Percentiles rank a stretch among this genome's conserved stretches.
Evolutionary conservation across 305 asterid genomes (phyloP).

Genomic region (Stenogyne calaminthoides): DNA sequence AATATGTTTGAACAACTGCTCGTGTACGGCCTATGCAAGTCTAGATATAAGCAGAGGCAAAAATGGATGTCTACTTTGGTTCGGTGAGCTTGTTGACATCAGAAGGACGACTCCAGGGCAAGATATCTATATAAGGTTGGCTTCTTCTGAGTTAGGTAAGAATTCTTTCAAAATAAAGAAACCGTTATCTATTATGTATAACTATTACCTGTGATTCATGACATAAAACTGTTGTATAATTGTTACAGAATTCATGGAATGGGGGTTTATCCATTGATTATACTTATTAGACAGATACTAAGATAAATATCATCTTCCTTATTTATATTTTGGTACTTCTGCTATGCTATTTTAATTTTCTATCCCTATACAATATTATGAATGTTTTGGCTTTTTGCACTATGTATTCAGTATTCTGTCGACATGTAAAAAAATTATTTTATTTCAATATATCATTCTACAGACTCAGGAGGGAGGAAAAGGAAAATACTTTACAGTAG

Average conservation of each 20-base stretch:
- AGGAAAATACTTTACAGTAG: constrained; percentile 9
- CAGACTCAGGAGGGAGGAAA: constrained; percentile 30
- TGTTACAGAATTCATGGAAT: neutral
- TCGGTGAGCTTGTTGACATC: constrained; percentile 31
- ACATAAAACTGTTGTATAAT: too few species aligned
- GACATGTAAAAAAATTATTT: neutral
- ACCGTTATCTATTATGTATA: neutral
- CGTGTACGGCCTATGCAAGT: too few species aligned
- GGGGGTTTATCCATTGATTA: too few species aligned
- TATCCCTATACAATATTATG: too few species aligned
- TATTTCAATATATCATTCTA: neutral
- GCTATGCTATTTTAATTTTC: too few species aligned
- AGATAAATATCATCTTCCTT: too few species aligned
- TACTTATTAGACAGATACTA: too few species aligned
- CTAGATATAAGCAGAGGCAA: too few species aligned
- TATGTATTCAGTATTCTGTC: neutral
- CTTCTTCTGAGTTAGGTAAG: constrained; percentile 32
- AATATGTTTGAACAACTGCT: too few species aligned
- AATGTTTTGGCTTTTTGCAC: neutral
- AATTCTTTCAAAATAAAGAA: neutral
- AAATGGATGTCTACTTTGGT: constrained; percentile 17
- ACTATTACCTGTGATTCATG: neutral
- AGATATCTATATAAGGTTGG: constrained; percentile 28
- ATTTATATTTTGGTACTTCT: too few species aligned
- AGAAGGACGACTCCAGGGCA: constrained; percentile 18